Evolutionary conservation across 169 alveolate genomes (phyloP).

Genomic region (Eimeria nieschulzi): DNA sequence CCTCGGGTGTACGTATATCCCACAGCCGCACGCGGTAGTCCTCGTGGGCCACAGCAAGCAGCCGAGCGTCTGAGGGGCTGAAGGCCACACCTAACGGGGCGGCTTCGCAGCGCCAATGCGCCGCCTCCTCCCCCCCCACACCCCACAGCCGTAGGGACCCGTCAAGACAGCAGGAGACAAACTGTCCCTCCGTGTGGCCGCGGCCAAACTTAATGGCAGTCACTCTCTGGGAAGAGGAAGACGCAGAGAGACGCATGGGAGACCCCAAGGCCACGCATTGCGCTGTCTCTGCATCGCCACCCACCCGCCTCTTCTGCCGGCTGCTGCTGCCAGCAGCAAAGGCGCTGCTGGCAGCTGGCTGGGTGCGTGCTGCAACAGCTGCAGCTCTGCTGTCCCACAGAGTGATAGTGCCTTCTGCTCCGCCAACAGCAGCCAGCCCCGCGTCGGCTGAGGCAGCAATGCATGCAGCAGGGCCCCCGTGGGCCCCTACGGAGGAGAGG

Average conservation of each 20-base stretch:
- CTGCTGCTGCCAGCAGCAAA: not conserved
- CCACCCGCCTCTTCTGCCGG: not conserved
- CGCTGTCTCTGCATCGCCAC: no score
- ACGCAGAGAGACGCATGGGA: not conserved
- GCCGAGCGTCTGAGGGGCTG: slow-evolving; percentile 9
- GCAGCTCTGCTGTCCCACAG: slow-evolving; percentile 14
- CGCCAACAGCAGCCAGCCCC: slow-evolving; percentile 17
- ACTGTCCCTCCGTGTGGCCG: no score
- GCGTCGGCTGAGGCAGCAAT: not conserved
- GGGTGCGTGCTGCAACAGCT: not conserved
- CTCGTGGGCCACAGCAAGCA: slow-evolving; percentile 53
- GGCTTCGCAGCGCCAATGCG: slow-evolving; percentile 32
- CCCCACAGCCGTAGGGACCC: slow-evolving; percentile 21
- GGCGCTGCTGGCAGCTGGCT: not conserved
- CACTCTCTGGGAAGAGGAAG: not conserved
- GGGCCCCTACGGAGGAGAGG: not conserved
- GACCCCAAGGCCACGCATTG: no score
- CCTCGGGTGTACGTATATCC: slow-evolving; percentile 53
- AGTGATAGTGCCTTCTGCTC: not conserved
- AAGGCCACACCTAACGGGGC: not conserved
- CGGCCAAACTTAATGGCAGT: not conserved
- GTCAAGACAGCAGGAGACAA: not conserved
- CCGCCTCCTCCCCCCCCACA: not conserved
- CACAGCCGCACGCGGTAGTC: slow-evolving; percentile 67
- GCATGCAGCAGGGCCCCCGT: slow-evolving; percentile 23